Evolutionary conservation across 78 protist genomes (phyloP), one percentile per base, ranked within the genome.

Genomic region (Dictyostelium brefeldianum): DNA sequence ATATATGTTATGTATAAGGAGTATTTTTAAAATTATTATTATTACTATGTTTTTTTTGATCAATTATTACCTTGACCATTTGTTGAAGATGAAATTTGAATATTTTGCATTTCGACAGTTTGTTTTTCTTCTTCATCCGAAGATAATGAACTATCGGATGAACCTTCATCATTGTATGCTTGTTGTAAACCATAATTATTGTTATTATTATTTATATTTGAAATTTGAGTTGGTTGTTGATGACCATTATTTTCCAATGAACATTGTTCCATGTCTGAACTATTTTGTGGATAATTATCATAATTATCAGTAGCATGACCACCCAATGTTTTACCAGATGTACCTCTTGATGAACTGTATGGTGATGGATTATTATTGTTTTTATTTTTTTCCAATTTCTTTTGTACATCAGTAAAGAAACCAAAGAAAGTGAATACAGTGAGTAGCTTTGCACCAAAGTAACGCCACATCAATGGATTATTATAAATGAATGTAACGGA

Each of bases 381-480:
- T 41, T 84, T 84, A 67, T 84, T 84, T 31, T 75, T 84, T 41
- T 84, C 82, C 67, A 74, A 59, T 22, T 59, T 36, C 59, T 57
- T 71, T 36, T n/a, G 29, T 14, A 74, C 62, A 6, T 84, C 92
- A 46, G 64, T 20, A 84, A 36, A 84, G 81, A 22, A 75, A 48
- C 92, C 92, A 64, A 71, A 75, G 36, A 75, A 36, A 3, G 81
- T 62, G 65, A 84, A 84, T 1, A 54, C 11, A 14, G 22, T 22
- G 2, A 84, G 9, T 2, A 84, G 9, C 27, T 75, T 84, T 22
- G 83, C 46, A 43, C 77, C 92, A 71, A 84, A 64, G 47, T 70
- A 74, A 31, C 92, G 57, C 92, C 92, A 84, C 92, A 84, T 56
- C 41, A 84, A 25, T 48, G 92, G 92, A 84, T 84, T 84, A 48